These are phyloP conservation scores for Salix purpurea DNA, from an alignment of 345 rosid species.

Conservation along the genomic window DNA sequence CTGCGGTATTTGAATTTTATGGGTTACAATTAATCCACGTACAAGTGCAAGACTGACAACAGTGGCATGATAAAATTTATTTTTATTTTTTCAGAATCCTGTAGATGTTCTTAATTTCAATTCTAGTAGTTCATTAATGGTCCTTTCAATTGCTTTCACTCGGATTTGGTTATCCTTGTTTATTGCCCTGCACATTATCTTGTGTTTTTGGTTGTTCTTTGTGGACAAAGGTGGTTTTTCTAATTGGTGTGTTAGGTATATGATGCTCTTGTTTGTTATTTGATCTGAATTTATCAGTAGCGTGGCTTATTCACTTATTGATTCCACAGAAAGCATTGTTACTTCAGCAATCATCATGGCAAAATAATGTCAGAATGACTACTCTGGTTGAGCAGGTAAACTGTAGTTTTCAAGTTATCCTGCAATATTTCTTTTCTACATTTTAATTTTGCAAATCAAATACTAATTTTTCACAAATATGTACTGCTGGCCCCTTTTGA, in stretches of 20 bases:
- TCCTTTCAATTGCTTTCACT: neutral
- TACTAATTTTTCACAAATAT: neutral
- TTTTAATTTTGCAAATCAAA: conserved; percentile 5
- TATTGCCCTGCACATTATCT: neutral
- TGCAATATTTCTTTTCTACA: neutral
- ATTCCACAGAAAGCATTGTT: conserved; percentile 63
- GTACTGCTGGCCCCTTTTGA: conserved; percentile 9
- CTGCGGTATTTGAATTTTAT: conserved; percentile 1
- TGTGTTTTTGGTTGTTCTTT: conserved; percentile 4
- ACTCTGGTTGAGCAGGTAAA: conserved; percentile 81
- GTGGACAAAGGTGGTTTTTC: neutral
- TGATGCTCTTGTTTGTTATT: neutral
- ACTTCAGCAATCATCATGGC: conserved; percentile 89
- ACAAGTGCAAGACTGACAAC: neutral
- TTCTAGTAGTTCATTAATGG: neutral
- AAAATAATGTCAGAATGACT: conserved; percentile 80
- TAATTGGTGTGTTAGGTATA: neutral
- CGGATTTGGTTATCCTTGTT: neutral
- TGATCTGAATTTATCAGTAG: neutral
- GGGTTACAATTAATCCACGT: neutral
- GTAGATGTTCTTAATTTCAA: neutral
- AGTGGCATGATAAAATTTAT: neutral
- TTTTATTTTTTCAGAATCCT: neutral
- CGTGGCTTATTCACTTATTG: conserved; percentile 1
- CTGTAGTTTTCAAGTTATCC: neutral